A percentile compares a stretch with the other conserved stretches of the same genome.
These are phyloP conservation scores for Cubamyces lactineus DNA, from an alignment of 768 basidiomycete genomes.

Conservation along the genomic window DNA sequence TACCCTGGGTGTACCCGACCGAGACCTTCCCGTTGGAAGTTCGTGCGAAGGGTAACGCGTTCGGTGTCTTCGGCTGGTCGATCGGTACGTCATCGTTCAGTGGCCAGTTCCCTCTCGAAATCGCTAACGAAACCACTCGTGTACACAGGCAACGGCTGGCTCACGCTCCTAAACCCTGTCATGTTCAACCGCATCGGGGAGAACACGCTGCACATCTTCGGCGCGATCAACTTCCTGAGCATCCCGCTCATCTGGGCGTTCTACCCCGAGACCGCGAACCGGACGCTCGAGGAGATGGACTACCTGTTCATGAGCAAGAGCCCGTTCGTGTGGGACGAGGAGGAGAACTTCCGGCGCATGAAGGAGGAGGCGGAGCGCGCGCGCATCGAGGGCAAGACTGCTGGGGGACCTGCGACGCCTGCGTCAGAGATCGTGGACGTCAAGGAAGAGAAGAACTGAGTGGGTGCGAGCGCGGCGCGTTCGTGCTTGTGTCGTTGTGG, in stretches of 20 bases:
- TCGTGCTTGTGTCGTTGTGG: no score
- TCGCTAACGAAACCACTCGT: background rate
- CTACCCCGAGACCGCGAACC: conserved; percentile 50
- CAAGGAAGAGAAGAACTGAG: conserved; percentile 11
- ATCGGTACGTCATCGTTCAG: conserved; percentile 35
- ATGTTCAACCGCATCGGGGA: conserved; percentile 47
- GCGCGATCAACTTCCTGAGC: conserved; percentile 45
- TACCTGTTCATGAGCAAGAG: conserved; percentile 48
- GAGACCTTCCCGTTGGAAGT: conserved; percentile 49
- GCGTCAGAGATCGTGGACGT: conserved; percentile 6
- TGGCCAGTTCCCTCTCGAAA: no score
- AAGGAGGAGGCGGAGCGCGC: conserved; percentile 33
- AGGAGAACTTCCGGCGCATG: conserved; percentile 42
- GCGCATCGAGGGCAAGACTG: conserved; percentile 12
- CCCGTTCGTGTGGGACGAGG: conserved; percentile 50
- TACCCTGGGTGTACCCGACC: conserved; percentile 42
- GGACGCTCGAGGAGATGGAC: conserved; percentile 50
- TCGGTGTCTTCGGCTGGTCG: conserved; percentile 50
- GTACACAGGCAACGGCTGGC: conserved; percentile 45
- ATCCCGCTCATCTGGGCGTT: conserved; percentile 50
- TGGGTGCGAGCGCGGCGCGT: background rate
- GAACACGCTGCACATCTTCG: conserved; percentile 50
- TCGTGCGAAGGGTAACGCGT: conserved; percentile 50
- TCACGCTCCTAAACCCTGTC: conserved; percentile 48
- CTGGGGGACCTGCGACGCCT: background rate